phyloP scores from a whole-genome alignment of 345 rosid species.

The Citrus medica region DNA sequence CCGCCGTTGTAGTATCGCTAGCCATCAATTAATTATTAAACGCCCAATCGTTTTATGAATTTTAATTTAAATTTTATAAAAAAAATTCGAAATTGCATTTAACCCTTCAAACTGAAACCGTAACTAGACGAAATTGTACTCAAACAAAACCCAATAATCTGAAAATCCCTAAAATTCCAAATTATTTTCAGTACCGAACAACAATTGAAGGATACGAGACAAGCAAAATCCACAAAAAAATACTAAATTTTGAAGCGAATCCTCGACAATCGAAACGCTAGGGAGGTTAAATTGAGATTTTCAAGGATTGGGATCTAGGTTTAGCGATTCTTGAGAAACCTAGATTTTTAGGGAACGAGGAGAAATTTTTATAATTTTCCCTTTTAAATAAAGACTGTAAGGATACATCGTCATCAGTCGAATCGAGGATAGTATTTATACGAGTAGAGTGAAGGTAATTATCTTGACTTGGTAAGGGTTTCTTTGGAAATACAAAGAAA shows the following conservation, averaged over 20 bases:
- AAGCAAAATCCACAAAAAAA: neutral
- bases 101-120: neutral
- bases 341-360: neutral
- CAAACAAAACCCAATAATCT: neutral
- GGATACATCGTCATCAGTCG: neutral
- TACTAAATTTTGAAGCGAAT: neutral
- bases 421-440: neutral
- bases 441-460: neutral
- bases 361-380: too few species aligned
- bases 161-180: neutral
- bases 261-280: neutral
- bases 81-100: neutral
- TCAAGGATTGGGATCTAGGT: neutral
- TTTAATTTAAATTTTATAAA: neutral
- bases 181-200: neutral
- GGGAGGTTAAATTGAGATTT: neutral
- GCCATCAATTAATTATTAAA: too few species aligned
- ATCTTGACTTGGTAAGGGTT: neutral
- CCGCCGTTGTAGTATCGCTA: too few species aligned
- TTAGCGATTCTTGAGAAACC: slow-evolving; percentile 2
- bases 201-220: neutral
- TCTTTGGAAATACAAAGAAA: neutral
- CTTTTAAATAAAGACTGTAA: neutral
- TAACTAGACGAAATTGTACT: neutral
- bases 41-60: neutral